These are phyloP conservation scores for Toxoplasma gondii DNA, from an alignment of 169 alveolate genomes.

Conservation along the genomic window DNA sequence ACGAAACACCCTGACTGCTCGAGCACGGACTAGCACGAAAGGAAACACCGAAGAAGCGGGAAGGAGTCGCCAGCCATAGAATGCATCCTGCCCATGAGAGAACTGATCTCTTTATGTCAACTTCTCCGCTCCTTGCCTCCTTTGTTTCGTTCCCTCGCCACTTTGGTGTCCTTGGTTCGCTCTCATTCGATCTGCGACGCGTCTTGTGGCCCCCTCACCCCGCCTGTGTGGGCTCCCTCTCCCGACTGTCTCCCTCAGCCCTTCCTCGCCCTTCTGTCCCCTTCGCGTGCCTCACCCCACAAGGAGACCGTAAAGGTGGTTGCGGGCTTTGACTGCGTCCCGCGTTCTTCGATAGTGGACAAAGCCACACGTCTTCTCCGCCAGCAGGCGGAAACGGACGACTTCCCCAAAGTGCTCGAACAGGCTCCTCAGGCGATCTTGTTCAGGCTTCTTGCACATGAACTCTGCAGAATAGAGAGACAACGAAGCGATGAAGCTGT, in stretches of 20 bases:
- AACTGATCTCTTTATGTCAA: too few relatives aligned
- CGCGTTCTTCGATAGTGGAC: conserved; percentile 17
- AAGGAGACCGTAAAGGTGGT: conserved; percentile 51
- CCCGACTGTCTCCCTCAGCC: background rate
- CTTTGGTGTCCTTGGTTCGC: background rate
- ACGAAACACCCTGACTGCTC: too few relatives aligned
- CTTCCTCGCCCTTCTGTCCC: background rate
- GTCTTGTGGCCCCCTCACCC: background rate
- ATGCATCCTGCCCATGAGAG: too few relatives aligned
- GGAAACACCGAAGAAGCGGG: background rate
- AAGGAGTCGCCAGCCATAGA: background rate
- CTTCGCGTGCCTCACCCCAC: conserved; percentile 23
- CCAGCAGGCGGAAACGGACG: conserved; percentile 29
- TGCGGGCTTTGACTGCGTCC: conserved; percentile 60
- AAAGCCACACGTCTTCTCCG: conserved; percentile 58
- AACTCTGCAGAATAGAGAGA: background rate
- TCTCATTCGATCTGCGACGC: background rate
- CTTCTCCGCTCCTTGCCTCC: too few relatives aligned
- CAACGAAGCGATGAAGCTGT: background rate
- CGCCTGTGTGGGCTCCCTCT: background rate
- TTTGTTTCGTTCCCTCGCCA: too few relatives aligned
- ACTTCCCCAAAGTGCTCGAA: conserved; percentile 39
- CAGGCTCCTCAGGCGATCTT: conserved; percentile 14
- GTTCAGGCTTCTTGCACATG: conserved; percentile 22
- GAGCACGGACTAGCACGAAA: too few relatives aligned